Evolutionary conservation across 2,329 filamentous ascomycete species (phyloP), one percentile per base, ranked within the genome.

Genomic region (Penicillium sp.): DNA sequence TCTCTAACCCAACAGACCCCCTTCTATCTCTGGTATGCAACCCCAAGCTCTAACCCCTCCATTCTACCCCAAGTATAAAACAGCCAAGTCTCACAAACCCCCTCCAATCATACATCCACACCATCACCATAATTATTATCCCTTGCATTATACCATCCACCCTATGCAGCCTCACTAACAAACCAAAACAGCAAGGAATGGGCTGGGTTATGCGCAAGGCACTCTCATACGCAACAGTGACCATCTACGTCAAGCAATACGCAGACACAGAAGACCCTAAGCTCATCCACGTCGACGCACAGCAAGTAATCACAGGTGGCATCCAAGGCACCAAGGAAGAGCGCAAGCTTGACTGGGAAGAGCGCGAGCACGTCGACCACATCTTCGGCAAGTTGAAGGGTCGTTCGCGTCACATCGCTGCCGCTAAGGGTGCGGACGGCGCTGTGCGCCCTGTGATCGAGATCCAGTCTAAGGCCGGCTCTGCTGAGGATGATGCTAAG

Each of bases 301-400:
- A 85, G 55, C 90, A 95, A 77, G 78, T 82, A 44, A 79, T 84
- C 36, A 89, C 88, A 9, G 90, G 86, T 57, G 88, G 86, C 53
- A 78, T 95, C 60, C 84, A 83, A 67, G 86, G 84, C 65, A 91
- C 81, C 17, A 75, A 75, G 17, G 87, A 89, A 69, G 67, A 74
- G 8, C 82, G 87, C 45, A 74, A 68, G 1, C 72, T 88, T 3
- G 80, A 88, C 69, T 85, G 81, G 76, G 70, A 74, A 25, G 80
- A 75, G 52, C 86, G 88, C 64, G 82, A 84, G 60, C 89, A 92
- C 78, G 77, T 77, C 25, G 91, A 96, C 78, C 87, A 86, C 80
- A 83, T 96, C 62, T 96, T 95, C 71, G 91, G 91, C 56, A 77
- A 75, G 53, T 82, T 94, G 59, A 77, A 78, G 49, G 89, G 88